These are phyloP conservation scores for Tetradesmus obliquus DNA, from an alignment of 139 green algal genomes.

Conservation along the genomic window DNA sequence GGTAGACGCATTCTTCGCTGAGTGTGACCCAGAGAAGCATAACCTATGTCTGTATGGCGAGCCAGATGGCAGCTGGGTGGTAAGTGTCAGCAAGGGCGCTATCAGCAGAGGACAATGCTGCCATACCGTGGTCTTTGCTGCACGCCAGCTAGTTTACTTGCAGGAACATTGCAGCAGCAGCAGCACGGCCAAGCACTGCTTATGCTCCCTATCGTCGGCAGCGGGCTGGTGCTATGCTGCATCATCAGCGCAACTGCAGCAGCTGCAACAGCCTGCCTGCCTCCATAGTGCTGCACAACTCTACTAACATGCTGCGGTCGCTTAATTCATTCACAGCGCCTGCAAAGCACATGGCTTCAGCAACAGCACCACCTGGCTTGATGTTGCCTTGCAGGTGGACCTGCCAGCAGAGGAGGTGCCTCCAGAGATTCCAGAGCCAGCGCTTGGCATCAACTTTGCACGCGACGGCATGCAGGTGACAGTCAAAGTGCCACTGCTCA, in stretches of 20 bases:
- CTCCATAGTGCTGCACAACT: no score
- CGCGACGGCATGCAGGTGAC: slow-evolving; percentile 86
- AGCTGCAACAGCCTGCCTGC: no score
- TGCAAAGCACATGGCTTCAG: no score
- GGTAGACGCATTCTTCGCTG: slow-evolving; percentile 82
- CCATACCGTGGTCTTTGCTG: not conserved
- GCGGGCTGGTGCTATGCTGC: no score
- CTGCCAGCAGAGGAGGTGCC: slow-evolving; percentile 97
- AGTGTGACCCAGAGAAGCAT: slow-evolving; percentile 89
- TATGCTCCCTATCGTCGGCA: not conserved
- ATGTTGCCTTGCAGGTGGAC: slow-evolving; percentile 70
- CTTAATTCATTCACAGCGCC: no score
- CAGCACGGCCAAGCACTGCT: not conserved
- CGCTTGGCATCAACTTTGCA: slow-evolving; percentile 98
- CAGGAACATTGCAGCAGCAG: not conserved
- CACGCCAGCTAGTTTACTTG: not conserved
- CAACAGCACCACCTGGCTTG: slow-evolving; percentile 58
- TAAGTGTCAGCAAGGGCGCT: slow-evolving; percentile 44
- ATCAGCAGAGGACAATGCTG: not conserved
- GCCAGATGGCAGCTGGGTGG: slow-evolving; percentile 80
- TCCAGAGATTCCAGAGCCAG: slow-evolving; percentile 97
- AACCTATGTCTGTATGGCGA: slow-evolving; percentile 98
- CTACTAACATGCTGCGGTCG: no score
- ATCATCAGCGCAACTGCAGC: not conserved
- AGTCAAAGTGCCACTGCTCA: not conserved